Conservation (phyloP, 768 basidiomycete genomes). For the Clavaria fumosa region DNA sequence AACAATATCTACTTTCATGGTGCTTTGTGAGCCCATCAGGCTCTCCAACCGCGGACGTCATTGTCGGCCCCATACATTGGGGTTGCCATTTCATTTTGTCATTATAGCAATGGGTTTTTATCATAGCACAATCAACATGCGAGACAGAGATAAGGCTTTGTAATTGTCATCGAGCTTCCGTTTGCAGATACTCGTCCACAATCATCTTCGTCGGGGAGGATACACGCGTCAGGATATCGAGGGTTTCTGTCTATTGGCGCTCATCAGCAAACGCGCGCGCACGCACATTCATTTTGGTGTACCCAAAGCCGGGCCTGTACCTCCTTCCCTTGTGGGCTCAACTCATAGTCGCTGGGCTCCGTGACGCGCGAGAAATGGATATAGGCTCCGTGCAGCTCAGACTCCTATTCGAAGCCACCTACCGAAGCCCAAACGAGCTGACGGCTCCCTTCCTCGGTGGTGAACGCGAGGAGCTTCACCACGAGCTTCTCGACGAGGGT, state of each 20-base stretch:
- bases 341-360: slow-evolving; percentile 22
- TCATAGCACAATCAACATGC: too few species aligned
- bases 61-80: too few species aligned
- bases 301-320: slow-evolving; percentile 23
- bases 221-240: slow-evolving; percentile 11
- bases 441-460: slow-evolving; percentile 23
- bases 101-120: too few species aligned
- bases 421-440: slow-evolving; percentile 23
- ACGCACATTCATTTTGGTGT: slow-evolving; percentile 6
- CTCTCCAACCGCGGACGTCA: too few species aligned
- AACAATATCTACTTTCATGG: too few species aligned
- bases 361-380: slow-evolving; percentile 11
- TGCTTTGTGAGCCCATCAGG: too few species aligned
- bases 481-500: slow-evolving; percentile 13
- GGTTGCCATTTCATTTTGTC: too few species aligned
- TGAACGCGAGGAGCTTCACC: slow-evolving; percentile 20
- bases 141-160: too few species aligned
- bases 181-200: slow-evolving; percentile 12
- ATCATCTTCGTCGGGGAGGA: slow-evolving; percentile 10
- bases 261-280: neutral
- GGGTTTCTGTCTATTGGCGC: slow-evolving; percentile 8
- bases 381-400: slow-evolving; percentile 20
- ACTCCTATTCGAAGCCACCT: slow-evolving; percentile 10
- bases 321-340: slow-evolving; percentile 19
- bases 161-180: too few species aligned